Base-by-base conservation (phyloP, 768 basidiomycete genomes). In the Arthromyces matolae region DNA sequence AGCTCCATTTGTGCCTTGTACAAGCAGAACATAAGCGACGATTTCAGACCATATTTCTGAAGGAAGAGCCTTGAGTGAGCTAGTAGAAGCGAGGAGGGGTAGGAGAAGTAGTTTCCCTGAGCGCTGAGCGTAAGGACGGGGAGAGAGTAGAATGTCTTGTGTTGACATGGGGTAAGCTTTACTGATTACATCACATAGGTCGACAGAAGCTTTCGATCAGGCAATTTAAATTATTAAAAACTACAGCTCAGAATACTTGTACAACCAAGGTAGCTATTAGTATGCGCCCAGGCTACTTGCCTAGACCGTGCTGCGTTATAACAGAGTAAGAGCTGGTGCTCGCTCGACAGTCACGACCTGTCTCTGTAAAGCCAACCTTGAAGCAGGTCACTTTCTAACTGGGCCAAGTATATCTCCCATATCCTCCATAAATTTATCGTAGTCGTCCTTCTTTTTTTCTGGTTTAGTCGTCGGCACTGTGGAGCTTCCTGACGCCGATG, bases 381-480 rank as follows among this genome's bases (percentile, higher is more conserved):
- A n/a, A n/a, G n/a, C n/a, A 22, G 4, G 16, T 29, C 53, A 50
- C 28, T 58, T 57, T 38, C 38, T 45, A 12, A 60, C 60, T n/a
- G 64, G 47, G 16, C 68, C 70, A 27, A 89, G 60, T 38, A 89
- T 76, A 60, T 87, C 86, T 24, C 77, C 75, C 78, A 89, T 81
- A 54, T 86, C 86, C 47, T 84, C 86, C 33, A 87, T 69, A 65
- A 88, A 89, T 52, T 81, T 87, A 43, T 77, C 79, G 59, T 89
- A 90, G 56, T 89, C 87, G 50, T 82, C 82, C 61, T 78, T 81
- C 47, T 64, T 67, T 60, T 75, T 79, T 47, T 64, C 54, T 16
- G 53, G 43, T 13, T 58, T 65, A 14, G 35, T 37, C 42, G 58
- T 68, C 53, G 47, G 54, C 40, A 38, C 57, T 53, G 43, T 46